These are phyloP conservation scores for Dactylella cylindrospora DNA, from an alignment of 2,329 filamentous ascomycete genomes.

Conservation along the genomic window DNA sequence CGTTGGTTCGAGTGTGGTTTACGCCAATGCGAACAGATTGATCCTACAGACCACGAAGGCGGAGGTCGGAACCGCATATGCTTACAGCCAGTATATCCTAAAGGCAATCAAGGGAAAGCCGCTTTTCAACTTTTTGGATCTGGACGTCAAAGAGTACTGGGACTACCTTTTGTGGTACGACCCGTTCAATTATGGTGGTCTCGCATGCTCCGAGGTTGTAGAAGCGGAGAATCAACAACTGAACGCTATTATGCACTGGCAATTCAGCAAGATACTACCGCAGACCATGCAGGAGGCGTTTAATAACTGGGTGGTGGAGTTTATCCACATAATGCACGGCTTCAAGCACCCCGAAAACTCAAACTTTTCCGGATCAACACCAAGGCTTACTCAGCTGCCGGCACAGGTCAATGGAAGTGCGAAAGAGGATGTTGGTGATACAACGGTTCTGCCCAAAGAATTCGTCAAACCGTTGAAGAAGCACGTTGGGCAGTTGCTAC, in stretches of 20 bases:
- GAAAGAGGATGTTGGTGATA: slow-evolving; percentile 59
- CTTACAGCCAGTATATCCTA: slow-evolving; percentile 95
- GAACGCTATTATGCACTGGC: slow-evolving; percentile 97
- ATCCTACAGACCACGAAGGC: slow-evolving; percentile 94
- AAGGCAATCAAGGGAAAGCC: slow-evolving; percentile 96
- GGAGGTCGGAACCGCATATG: slow-evolving; percentile 93
- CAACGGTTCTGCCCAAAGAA: slow-evolving; percentile 71
- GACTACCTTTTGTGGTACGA: slow-evolving; percentile 99
- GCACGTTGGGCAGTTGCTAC: slow-evolving; percentile 77
- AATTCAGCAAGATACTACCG: slow-evolving; percentile 87
- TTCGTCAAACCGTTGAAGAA: slow-evolving; percentile 91
- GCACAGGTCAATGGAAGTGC: slow-evolving; percentile 60
- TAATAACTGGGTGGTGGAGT: slow-evolving; percentile 89
- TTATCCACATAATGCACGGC: slow-evolving; percentile 88
- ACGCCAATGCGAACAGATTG: slow-evolving; percentile 83
- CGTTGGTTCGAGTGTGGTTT: slow-evolving; percentile 93
- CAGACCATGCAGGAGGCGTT: slow-evolving; percentile 77
- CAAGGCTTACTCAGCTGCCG: slow-evolving; percentile 62
- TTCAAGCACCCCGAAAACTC: slow-evolving; percentile 69
- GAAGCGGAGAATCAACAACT: slow-evolving; percentile 65
- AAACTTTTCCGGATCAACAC: slow-evolving; percentile 59
- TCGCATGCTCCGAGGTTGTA: slow-evolving; percentile 77
- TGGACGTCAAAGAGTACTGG: slow-evolving; percentile 99
- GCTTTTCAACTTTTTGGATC: slow-evolving; percentile 92
- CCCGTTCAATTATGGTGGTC: slow-evolving; percentile 97